A percentile compares a stretch with the other conserved stretches of the same genome.
These are phyloP conservation scores for Phytomonas sp. DNA, from an alignment of 208 protist species.

Conservation along the genomic window DNA sequence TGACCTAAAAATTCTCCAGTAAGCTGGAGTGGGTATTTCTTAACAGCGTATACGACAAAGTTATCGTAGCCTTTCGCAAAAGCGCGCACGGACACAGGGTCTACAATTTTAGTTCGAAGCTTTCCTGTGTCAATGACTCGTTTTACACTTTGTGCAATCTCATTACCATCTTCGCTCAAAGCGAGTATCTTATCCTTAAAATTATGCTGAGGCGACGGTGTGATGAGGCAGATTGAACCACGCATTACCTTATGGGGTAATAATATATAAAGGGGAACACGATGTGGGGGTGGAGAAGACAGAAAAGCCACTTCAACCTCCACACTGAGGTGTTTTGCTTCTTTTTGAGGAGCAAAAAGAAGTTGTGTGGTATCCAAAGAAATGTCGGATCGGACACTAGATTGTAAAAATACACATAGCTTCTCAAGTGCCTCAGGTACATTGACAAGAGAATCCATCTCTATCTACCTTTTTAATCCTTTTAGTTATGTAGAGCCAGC, in stretches of 20 bases:
- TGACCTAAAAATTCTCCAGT: constrained; percentile 85
- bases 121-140: constrained; percentile 82
- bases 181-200: constrained; percentile 73
- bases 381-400: constrained; percentile 18
- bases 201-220: constrained; percentile 55
- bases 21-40: constrained; percentile 70
- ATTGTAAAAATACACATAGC: constrained; percentile 43
- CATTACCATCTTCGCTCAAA: constrained; percentile 53
- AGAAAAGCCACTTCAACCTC: constrained; percentile 77
- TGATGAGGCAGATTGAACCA: constrained; percentile 79
- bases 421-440: constrained; percentile 43
- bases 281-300: constrained; percentile 52
- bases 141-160: constrained; percentile 60
- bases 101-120: constrained; percentile 55
- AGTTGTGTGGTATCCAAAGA: constrained; percentile 13
- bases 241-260: constrained; percentile 56
- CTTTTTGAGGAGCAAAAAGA: constrained; percentile 30
- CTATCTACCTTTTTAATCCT: not conserved
- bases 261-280: constrained; percentile 74
- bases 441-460: constrained; percentile 19
- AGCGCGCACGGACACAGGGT: constrained; percentile 70
- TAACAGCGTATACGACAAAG: constrained; percentile 69
- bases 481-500: not conserved
- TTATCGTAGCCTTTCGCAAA: constrained; percentile 84
- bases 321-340: constrained; percentile 26